phyloP scores from a whole-genome alignment of 179 eudicot species.

The Carnegiea gigantea region DNA sequence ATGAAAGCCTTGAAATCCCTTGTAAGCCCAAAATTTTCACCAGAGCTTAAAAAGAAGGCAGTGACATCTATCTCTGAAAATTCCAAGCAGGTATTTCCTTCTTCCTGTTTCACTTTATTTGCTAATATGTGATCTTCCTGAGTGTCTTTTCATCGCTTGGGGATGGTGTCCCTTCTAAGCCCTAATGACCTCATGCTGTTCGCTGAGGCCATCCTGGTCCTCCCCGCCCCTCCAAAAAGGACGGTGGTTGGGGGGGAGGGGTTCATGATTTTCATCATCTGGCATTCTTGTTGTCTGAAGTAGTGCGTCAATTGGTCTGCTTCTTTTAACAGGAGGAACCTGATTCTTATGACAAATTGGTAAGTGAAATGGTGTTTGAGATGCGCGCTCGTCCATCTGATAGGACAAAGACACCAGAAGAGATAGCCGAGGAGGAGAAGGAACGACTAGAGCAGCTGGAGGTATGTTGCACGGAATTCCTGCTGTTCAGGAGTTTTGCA shows the following conservation, averaged over 20 bases:
- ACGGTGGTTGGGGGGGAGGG: background rate
- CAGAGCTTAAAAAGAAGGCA: conserved; percentile 42
- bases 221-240: too few relatives aligned
- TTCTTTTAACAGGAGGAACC: conserved; percentile 63
- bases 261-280: background rate
- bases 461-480: conserved; percentile 40
- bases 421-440: conserved; percentile 88
- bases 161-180: background rate
- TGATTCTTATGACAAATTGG: conserved; percentile 80
- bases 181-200: too few relatives aligned
- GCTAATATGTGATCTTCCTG: background rate
- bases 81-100: conserved; percentile 47
- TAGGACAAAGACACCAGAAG: conserved; percentile 93
- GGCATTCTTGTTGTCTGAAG: background rate
- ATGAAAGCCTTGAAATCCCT: conserved; percentile 73
- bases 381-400: conserved; percentile 89
- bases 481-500: background rate
- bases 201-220: too few relatives aligned
- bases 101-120: background rate
- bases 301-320: background rate
- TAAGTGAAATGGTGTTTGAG: conserved; percentile 69
- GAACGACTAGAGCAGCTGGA: conserved; percentile 85
- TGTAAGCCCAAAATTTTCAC: conserved; percentile 51
- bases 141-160: background rate
- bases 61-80: conserved; percentile 27